Evolutionary conservation across 2,329 filamentous ascomycete genomes (phyloP).

Genomic region (Ophiostoma piceae): DNA sequence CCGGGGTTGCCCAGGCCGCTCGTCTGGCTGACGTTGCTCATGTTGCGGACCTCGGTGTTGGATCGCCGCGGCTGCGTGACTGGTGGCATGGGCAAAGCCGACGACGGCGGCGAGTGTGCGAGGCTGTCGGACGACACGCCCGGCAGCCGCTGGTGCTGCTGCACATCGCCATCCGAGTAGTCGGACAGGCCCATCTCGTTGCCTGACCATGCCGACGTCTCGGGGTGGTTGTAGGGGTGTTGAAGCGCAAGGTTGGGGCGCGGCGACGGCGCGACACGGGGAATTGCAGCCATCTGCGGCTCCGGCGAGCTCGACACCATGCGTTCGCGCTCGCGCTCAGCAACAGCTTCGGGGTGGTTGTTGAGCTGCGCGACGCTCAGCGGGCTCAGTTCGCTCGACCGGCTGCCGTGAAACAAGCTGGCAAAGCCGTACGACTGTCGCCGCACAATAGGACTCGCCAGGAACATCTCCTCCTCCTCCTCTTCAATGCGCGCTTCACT

Average conservation of each 20-base stretch:
- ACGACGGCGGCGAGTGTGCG: conserved; percentile 36
- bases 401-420: conserved; percentile 16
- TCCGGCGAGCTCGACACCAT: conserved; percentile 59
- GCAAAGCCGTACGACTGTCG: conserved; percentile 41
- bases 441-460: conserved; percentile 59
- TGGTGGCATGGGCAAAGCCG: conserved; percentile 5
- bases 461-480: conserved; percentile 76
- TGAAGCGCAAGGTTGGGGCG: conserved; percentile 5
- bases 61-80: conserved; percentile 15
- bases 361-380: conserved; percentile 16
- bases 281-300: conserved; percentile 37
- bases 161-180: conserved; percentile 65
- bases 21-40: conserved; percentile 54
- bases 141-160: conserved; percentile 35
- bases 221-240: conserved; percentile 38
- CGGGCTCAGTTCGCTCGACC: conserved; percentile 20
- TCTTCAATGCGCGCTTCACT: conserved; percentile 77
- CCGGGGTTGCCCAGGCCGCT: conserved; percentile 47
- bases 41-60: conserved; percentile 38
- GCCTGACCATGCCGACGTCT: conserved; percentile 59
- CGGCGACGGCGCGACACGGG: background rate
- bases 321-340: conserved; percentile 37
- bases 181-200: conserved; percentile 77
- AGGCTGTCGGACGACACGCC: conserved; percentile 51
- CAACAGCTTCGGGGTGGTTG: conserved; percentile 24